Evolutionary conservation across 768 basidiomycete genomes (phyloP).

Genomic region (Boletus reticulatus): DNA sequence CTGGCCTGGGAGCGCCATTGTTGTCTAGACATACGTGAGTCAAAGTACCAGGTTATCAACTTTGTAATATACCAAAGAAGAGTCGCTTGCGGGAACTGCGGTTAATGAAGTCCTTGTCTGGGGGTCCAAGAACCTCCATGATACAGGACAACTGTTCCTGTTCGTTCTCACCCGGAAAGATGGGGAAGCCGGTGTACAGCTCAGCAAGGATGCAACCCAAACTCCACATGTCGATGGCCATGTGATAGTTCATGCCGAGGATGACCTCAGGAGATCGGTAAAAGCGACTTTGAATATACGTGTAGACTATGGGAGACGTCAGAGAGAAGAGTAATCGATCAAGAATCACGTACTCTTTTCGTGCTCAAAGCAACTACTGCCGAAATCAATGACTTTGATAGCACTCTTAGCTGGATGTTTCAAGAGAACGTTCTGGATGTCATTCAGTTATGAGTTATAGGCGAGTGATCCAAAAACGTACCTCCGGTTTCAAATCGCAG

Average conservation of each 20-base stretch:
- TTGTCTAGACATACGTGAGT: slow-evolving; percentile 56
- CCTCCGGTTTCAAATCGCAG: slow-evolving; percentile 99
- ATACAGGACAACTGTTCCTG: slow-evolving; percentile 98
- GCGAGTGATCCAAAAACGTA: slow-evolving; percentile 31
- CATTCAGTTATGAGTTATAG: not conserved
- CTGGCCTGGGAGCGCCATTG: slow-evolving; percentile 88
- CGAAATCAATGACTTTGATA: slow-evolving; percentile 98
- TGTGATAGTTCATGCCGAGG: slow-evolving; percentile 97
- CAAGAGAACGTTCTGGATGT: slow-evolving; percentile 81
- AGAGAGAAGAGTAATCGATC: not conserved
- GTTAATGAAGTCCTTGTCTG: slow-evolving; percentile 94
- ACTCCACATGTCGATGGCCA: slow-evolving; percentile 99
- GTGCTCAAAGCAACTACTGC: slow-evolving; percentile 96
- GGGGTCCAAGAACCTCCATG: slow-evolving; percentile 97
- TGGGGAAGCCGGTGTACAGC: slow-evolving; percentile 94
- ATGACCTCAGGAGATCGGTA: slow-evolving; percentile 99
- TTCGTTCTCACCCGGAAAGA: slow-evolving; percentile 99
- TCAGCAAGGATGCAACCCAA: slow-evolving; percentile 97
- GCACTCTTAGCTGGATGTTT: slow-evolving; percentile 95
- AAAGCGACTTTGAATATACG: slow-evolving; percentile 99
- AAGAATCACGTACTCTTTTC: slow-evolving; percentile 83
- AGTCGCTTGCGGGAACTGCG: slow-evolving; percentile 90
- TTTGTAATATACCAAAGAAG: slow-evolving; percentile 78
- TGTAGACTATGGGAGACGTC: slow-evolving; percentile 69
- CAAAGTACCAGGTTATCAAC: not conserved